Percentiles rank a stretch among this genome's conserved stretches.
These are phyloP conservation scores for Gamsiella multidivaricata DNA, from an alignment of 192 early-diverging fungal genomes.

Conservation along the genomic window DNA sequence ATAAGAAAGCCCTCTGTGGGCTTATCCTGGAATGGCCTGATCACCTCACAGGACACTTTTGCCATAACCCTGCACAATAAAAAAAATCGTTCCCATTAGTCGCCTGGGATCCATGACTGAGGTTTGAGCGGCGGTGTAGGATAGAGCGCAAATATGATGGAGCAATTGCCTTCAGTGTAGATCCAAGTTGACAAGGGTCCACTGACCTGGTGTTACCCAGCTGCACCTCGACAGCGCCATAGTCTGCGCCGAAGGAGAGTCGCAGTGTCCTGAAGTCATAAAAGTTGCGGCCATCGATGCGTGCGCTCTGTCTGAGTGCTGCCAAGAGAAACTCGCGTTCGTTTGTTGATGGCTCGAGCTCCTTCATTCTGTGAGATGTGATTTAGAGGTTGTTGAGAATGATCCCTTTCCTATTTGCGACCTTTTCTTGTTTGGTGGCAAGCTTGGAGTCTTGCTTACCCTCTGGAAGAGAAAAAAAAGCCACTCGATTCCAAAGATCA, in stretches of 20 bases:
- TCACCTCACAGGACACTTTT: conserved; percentile 75
- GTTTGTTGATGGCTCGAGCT: conserved; percentile 73
- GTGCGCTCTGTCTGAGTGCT: conserved; percentile 73
- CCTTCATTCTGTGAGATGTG: conserved; percentile 37
- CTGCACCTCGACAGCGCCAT: conserved; percentile 80
- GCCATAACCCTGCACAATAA: conserved; percentile 66
- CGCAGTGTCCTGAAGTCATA: conserved; percentile 78
- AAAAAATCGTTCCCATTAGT: no score
- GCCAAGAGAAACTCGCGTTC: conserved; percentile 81
- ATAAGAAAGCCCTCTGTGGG: conserved; percentile 89
- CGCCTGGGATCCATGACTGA: no score
- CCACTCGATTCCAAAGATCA: no score
- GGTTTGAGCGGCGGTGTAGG: not conserved
- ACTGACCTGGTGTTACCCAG: conserved; percentile 83
- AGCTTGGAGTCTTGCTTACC: no score
- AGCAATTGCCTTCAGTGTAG: no score
- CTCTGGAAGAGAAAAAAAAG: not conserved
- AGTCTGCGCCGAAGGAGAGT: conserved; percentile 74
- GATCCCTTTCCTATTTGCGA: not conserved
- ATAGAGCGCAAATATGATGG: not conserved
- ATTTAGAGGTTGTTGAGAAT: not conserved
- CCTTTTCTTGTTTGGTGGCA: no score
- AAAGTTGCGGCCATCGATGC: conserved; percentile 83
- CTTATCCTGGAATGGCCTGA: conserved; percentile 74
- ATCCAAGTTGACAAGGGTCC: no score